Evolutionary conservation across 371 early-diverging fungal genomes (phyloP), one percentile per base, ranked within the genome.

Genomic region (Apophysomyces ossiformis): DNA sequence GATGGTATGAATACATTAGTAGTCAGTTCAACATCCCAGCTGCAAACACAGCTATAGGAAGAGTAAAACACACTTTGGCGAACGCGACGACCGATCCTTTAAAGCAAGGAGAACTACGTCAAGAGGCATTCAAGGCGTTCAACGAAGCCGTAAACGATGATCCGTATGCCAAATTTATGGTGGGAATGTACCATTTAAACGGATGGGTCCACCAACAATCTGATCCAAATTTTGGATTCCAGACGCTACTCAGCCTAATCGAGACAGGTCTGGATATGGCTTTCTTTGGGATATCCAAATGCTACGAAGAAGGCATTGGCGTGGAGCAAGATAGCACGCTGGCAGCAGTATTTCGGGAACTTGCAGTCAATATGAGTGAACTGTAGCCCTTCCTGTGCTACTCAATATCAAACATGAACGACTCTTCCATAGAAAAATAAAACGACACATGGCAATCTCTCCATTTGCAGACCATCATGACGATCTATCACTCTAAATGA

Each of bases 241-340:
- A 57, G 15, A 13, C 36, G 6, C 56, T 73, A 13, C 38, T 65
- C 4, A 50, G 56, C 26, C 41, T 68, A 16, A 70, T 67, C 7
- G 37, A 45, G 37, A 46, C 61, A 16, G 70, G 68, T 18, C 60
- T 59, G 8, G 56, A 37, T 16, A 60, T 65, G 21, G 67, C 64
- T 7, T 57, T 67, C 16, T 39, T 58, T 1, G 63, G 62, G 15
- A 65, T 73, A 6, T 69, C 74, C 12, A 60, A 45, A 35, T 73
- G 74, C 56, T 73, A 73, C 43, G 74, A 68, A 6, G 18, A 68
- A 2, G 74, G 70, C 7, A 58, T 67, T 41, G 74, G 70, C 15
- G 66, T 66, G 11, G 61, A 64, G 0, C 41, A 63, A 38, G 65
- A 69, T 45, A n/a, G 18, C 11, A 26, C 38, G 9, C 12, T 59